These are phyloP conservation scores for Kwoniella dendrophila DNA, from an alignment of 768 basidiomycete genomes.

Conservation along the genomic window DNA sequence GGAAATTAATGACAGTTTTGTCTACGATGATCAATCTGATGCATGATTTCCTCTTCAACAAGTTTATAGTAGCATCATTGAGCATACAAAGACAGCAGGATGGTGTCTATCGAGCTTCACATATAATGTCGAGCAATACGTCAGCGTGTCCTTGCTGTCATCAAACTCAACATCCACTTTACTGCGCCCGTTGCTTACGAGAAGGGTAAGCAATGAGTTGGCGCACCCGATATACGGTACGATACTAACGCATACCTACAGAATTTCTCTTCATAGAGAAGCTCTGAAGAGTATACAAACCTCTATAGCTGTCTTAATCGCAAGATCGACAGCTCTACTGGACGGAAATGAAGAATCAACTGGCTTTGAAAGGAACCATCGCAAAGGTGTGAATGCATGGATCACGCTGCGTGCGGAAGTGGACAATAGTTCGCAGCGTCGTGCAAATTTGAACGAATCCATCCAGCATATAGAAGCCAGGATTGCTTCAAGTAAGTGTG, in stretches of 20 bases:
- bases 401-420: conserved; percentile 35
- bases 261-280: conserved; percentile 16
- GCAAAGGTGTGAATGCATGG: conserved; percentile 27
- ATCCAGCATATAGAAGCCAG: conserved; percentile 11
- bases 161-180: conserved; percentile 19
- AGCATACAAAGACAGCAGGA: too few species aligned
- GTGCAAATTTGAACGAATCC: conserved; percentile 11
- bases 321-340: background rate
- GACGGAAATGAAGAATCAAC: background rate
- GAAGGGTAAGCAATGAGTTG: conserved; percentile 29
- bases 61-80: too few species aligned
- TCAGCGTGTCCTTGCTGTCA: conserved; percentile 29
- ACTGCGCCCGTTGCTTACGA: conserved; percentile 28
- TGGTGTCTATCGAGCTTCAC: too few species aligned
- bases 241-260: background rate
- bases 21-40: too few species aligned
- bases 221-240: background rate
- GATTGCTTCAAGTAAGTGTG: conserved; percentile 11
- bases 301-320: conserved; percentile 5
- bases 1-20: too few species aligned
- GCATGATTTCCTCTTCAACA: too few species aligned
- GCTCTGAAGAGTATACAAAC: conserved; percentile 10
- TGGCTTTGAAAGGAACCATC: background rate
- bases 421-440: conserved; percentile 17
- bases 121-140: conserved; percentile 3